A percentile compares a stretch with the other conserved stretches of the same genome.
Conservation (phyloP, 257 asterid genomes). For the Henckelia pumila region DNA sequence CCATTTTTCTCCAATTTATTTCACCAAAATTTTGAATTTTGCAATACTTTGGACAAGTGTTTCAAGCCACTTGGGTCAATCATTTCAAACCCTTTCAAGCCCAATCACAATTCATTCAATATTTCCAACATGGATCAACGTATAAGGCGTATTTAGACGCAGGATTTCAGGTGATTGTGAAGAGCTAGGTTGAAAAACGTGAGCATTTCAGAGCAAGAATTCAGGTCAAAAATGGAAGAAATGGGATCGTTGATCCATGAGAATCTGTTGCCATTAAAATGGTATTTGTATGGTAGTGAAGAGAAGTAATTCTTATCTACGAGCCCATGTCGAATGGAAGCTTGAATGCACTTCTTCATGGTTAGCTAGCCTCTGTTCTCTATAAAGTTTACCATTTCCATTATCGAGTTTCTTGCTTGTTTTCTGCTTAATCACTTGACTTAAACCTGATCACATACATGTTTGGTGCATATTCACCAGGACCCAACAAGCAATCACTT, state of each 20-base stretch:
- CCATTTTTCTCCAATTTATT: too few species aligned
- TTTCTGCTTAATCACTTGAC: not conserved
- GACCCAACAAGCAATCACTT: constrained; percentile 25
- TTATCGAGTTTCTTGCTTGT: too few species aligned
- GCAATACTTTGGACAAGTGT: too few species aligned
- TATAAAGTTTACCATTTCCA: not conserved
- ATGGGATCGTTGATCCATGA: constrained; percentile 45
- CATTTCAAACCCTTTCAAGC: too few species aligned
- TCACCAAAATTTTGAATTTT: too few species aligned
- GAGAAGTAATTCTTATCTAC: constrained; percentile 59
- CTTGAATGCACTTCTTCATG: constrained; percentile 47
- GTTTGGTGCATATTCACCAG: constrained; percentile 27
- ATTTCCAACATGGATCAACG: constrained; percentile 70
- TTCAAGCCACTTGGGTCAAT: too few species aligned
- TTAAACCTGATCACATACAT: not conserved
- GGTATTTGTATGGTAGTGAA: constrained; percentile 54
- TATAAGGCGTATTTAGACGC: constrained; percentile 55
- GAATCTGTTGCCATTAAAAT: constrained; percentile 53
- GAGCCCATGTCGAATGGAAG: constrained; percentile 48
- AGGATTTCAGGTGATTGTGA: constrained; percentile 54
- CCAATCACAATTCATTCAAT: too few species aligned
- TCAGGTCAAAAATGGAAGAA: constrained; percentile 40
- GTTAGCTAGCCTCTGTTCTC: constrained; percentile 27
- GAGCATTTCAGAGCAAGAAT: constrained; percentile 38
- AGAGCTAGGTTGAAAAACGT: constrained; percentile 58